phyloP scores from a whole-genome alignment of 805 yeast genomes.

The Lachancea waltii region DNA sequence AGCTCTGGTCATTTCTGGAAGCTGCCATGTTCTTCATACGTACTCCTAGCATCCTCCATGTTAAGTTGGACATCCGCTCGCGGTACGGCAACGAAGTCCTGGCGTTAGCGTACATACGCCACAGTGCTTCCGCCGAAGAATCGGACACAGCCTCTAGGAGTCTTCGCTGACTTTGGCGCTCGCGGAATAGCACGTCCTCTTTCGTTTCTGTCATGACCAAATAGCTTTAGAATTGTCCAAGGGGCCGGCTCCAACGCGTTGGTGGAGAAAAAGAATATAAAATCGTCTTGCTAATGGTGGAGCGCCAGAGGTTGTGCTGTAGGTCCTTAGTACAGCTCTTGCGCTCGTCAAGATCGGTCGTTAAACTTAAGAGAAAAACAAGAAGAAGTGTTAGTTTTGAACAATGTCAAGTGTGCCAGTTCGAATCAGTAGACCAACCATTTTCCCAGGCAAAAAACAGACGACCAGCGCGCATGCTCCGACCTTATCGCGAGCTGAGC shows the following conservation, averaged over 20 bases:
- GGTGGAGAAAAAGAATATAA: neutral
- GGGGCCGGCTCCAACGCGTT: conserved; percentile 3
- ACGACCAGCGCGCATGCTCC: too few relatives aligned
- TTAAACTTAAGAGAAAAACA: neutral
- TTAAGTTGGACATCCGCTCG: conserved; percentile 72
- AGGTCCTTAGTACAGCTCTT: too few relatives aligned
- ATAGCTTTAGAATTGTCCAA: conserved; percentile 3
- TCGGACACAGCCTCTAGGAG: conserved; percentile 31
- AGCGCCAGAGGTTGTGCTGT: too few relatives aligned
- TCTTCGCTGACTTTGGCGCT: conserved; percentile 9
- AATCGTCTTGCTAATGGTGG: neutral
- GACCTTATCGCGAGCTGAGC: too few relatives aligned
- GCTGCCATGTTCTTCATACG: conserved; percentile 16
- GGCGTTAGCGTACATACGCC: conserved; percentile 80
- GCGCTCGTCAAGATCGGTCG: too few relatives aligned
- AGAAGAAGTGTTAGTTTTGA: neutral
- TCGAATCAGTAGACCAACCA: too few relatives aligned
- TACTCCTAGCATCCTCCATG: conserved; percentile 82
- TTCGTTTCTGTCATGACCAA: conserved; percentile 1
- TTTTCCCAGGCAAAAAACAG: too few relatives aligned
- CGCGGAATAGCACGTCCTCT: conserved; percentile 4
- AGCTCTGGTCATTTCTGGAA: neutral
- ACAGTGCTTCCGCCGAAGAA: conserved; percentile 47
- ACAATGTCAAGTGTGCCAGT: too few relatives aligned
- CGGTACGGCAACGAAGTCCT: conserved; percentile 67